Conservation (phyloP, 306 rosid genomes). For the Medicago truncatula region MtrunA17r5.0-ANR NC_053047.1:10138001-10138500, state of each 20-base stretch:
- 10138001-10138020: no score
- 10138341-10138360: conserved; percentile 79
- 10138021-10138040: neutral
- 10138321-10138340: conserved; percentile 94
- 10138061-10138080: no score
- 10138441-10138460: conserved; percentile 97
- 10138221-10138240: no score
- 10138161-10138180: conserved; percentile 80
- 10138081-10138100: no score
- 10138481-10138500: conserved; percentile 26
- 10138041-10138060: no score
- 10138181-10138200: conserved; percentile 83
- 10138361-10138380: conserved; percentile 91
- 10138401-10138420: conserved; percentile 83
- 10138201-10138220: conserved; percentile 58
- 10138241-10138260: neutral
- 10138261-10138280: conserved; percentile 9
- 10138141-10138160: conserved; percentile 81
- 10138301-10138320: conserved; percentile 83
- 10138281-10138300: conserved; percentile 86
- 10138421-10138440: conserved; percentile 75
- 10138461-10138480: conserved; percentile 69
- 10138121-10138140: conserved; percentile 68
- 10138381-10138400: conserved; percentile 89
- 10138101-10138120: no score